Percentiles rank a stretch among this genome's conserved stretches.
Evolutionary conservation across 345 rosid genomes (phyloP).

Genomic region (Brassica carinata): DNA sequence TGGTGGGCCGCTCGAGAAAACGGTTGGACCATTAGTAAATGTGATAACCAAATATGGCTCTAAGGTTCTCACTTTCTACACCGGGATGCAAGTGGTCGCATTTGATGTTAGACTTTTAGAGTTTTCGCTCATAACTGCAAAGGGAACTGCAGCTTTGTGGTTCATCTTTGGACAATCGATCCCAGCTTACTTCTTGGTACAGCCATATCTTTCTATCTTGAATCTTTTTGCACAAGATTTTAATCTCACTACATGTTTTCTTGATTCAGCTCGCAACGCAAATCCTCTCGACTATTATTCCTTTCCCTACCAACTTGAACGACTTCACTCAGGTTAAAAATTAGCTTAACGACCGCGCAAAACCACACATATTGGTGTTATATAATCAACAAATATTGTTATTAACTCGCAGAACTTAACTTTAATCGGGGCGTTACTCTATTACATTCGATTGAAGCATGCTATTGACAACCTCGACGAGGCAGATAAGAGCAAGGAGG

Average conservation of each 20-base stretch:
- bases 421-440: constrained; percentile 35
- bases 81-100: constrained; percentile 40
- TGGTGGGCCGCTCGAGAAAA: constrained; percentile 38
- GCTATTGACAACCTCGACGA: constrained; percentile 21
- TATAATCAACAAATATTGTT: neutral
- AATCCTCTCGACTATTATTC: constrained; percentile 28
- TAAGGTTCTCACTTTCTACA: constrained; percentile 34
- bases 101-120: constrained; percentile 36
- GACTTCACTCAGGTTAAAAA: constrained; percentile 42
- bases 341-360: neutral
- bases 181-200: constrained; percentile 41
- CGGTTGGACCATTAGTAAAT: constrained; percentile 34
- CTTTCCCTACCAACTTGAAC: constrained; percentile 34
- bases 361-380: neutral
- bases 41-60: constrained; percentile 31
- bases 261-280: constrained; percentile 38
- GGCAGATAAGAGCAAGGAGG: constrained; percentile 10
- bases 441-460: constrained; percentile 38
- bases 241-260: constrained; percentile 15
- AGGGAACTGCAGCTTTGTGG: constrained; percentile 38
- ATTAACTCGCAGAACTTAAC: constrained; percentile 32
- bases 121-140: constrained; percentile 32
- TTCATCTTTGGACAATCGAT: constrained; percentile 41
- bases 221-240: neutral
- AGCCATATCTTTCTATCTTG: neutral